Evolutionary conservation across 1,139 yeast species (phyloP).

Genomic region (Candida neerlandica): DNA sequence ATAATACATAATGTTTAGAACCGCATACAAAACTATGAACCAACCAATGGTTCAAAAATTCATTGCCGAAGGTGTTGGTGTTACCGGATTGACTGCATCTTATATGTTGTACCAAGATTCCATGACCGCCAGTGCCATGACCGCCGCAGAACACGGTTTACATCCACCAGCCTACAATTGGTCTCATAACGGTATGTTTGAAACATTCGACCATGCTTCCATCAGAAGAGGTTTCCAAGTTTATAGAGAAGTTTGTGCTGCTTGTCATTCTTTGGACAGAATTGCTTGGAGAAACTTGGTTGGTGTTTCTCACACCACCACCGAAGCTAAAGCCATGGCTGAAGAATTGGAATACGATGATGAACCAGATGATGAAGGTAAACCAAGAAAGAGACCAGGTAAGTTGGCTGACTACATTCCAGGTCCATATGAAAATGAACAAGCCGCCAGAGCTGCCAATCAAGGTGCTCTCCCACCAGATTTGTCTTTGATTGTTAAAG

Average conservation of each 20-base stretch:
- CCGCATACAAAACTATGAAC: conserved; percentile 24
- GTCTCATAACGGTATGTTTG: conserved; percentile 93
- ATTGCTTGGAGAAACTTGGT: conserved; percentile 99
- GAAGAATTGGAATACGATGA: conserved; percentile 98
- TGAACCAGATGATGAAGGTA: conserved; percentile 99
- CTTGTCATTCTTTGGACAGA: conserved; percentile 96
- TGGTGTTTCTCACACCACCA: conserved; percentile 91
- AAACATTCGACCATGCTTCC: conserved; percentile 92
- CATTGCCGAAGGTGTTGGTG: conserved; percentile 66
- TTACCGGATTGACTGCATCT: conserved; percentile 71
- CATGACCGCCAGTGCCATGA: conserved; percentile 91
- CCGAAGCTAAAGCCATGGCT: conserved; percentile 91
- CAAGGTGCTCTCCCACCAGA: conserved; percentile 99
- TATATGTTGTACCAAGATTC: conserved; percentile 78
- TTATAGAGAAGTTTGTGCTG: conserved; percentile 98
- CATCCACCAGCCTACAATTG: conserved; percentile 93
- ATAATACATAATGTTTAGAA: conserved; percentile 28
- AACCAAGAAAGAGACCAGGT: conserved; percentile 98
- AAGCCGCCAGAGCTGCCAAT: conserved; percentile 99
- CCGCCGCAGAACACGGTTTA: conserved; percentile 98
- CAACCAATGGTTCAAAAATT: conserved; percentile 53
- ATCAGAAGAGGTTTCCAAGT: conserved; percentile 99
- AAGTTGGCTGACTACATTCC: conserved; percentile 95
- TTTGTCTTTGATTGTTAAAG: conserved; percentile 94
- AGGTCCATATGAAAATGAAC: conserved; percentile 94